Evolutionary conservation across 169 alveolate genomes (phyloP).

Genomic region (Plasmodium chabaudi): DNA sequence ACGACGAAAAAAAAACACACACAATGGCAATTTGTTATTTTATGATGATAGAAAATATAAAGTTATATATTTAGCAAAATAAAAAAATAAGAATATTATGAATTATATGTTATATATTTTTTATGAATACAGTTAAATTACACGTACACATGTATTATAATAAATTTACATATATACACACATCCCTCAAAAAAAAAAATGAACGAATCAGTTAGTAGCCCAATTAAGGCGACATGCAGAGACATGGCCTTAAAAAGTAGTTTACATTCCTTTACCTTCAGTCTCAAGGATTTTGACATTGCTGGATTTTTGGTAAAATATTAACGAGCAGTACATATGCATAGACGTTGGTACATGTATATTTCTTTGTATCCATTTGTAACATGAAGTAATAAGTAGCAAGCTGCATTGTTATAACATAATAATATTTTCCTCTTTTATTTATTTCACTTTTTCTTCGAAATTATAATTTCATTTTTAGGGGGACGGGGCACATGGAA

Average conservation of each 20-base stretch:
- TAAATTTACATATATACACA: neutral
- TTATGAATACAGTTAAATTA: neutral
- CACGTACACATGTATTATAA: slow-evolving; percentile 2
- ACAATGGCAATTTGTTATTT: too few relatives aligned
- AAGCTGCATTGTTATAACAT: too few relatives aligned
- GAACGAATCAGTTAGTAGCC: slow-evolving; percentile 71
- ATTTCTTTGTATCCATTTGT: neutral
- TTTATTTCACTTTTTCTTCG: neutral
- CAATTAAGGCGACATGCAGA: slow-evolving; percentile 76
- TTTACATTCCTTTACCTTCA: slow-evolving; percentile 81
- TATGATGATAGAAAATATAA: too few relatives aligned
- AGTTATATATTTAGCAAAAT: too few relatives aligned
- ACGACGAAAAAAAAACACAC: too few relatives aligned
- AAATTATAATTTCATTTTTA: slow-evolving; percentile 24
- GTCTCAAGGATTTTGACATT: slow-evolving; percentile 85
- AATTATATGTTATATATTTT: too few relatives aligned
- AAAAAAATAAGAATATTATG: too few relatives aligned
- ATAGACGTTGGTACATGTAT: neutral
- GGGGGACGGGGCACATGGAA: slow-evolving; percentile 94
- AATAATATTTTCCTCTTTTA: too few relatives aligned
- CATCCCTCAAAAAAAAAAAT: slow-evolving; percentile 11
- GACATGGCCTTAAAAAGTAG: slow-evolving; percentile 84
- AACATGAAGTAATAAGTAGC: too few relatives aligned
- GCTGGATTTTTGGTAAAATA: slow-evolving; percentile 84
- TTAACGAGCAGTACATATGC: neutral